Conservation (phyloP, 2,329 filamentous ascomycete species). For the Hymenoscyphus fructigenus region DNA sequence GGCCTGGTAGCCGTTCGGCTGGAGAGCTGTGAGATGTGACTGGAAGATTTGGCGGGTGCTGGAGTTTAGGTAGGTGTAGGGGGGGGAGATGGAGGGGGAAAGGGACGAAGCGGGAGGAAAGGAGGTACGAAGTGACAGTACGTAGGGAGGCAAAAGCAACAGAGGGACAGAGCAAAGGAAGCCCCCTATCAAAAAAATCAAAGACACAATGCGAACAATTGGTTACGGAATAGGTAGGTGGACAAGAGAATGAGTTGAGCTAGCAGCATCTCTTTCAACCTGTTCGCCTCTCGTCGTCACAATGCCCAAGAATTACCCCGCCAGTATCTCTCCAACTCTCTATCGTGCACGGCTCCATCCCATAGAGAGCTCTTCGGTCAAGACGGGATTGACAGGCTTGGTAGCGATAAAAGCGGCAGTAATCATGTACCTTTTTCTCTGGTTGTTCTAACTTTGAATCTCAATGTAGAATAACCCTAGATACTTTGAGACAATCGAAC, state of each 20-base stretch:
- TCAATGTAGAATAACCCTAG: no score
- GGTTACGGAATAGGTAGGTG: not conserved
- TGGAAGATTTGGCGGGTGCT: slow-evolving; percentile 1
- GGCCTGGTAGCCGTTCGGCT: not conserved
- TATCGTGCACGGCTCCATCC: slow-evolving; percentile 1
- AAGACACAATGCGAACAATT: not conserved
- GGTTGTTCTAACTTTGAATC: no score
- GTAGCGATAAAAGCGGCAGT: no score
- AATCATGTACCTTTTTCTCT: no score
- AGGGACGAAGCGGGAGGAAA: not conserved
- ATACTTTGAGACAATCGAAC: no score
- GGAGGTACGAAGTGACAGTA: not conserved
- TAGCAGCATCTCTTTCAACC: not conserved
- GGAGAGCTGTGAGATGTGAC: not conserved
- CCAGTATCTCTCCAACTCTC: not conserved
- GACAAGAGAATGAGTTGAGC: no score
- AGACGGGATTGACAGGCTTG: not conserved
- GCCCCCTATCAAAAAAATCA: not conserved
- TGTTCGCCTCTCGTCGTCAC: not conserved
- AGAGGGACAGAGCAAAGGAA: not conserved
- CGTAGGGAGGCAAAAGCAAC: not conserved
- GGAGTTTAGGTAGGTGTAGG: not conserved
- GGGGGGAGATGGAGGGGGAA: not conserved
- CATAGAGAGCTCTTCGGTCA: not conserved
- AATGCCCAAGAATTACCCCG: not conserved